Conservation (phyloP, 371 early-diverging fungal species). For the Syncephalastrum racemosum region DNA sequence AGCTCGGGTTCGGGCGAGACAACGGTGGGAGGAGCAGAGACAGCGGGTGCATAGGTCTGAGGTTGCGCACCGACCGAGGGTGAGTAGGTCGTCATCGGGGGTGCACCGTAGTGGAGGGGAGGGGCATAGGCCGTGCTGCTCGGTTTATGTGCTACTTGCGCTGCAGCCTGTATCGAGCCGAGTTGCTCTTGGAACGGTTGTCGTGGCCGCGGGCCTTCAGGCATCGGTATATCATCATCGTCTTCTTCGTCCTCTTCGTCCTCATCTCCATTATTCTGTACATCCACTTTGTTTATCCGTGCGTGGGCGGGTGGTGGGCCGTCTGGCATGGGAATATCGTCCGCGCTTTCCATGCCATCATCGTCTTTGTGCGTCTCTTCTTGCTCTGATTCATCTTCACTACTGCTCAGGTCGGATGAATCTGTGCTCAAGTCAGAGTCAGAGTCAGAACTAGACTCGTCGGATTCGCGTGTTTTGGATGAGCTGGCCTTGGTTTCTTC, state of each 20-base stretch:
- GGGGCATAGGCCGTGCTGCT: too few relatives aligned
- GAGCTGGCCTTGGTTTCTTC: too few relatives aligned
- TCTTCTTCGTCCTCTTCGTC: slow-evolving; percentile 34
- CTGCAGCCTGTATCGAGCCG: slow-evolving; percentile 17
- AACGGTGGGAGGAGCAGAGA: slow-evolving; percentile 9
- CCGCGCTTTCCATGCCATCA: slow-evolving; percentile 12
- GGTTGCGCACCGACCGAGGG: background rate
- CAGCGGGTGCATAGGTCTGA: slow-evolving; percentile 6
- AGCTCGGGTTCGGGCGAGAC: background rate
- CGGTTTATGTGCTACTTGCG: slow-evolving; percentile 15
- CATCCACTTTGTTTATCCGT: slow-evolving; percentile 1
- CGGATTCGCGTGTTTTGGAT: background rate
- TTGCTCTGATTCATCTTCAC: slow-evolving; percentile 9
- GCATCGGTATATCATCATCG: slow-evolving; percentile 47
- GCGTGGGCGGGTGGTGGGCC: slow-evolving; percentile 11
- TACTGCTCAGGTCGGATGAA: background rate
- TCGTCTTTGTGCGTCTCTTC: slow-evolving; percentile 6
- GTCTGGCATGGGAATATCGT: slow-evolving; percentile 17
- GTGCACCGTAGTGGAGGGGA: too few relatives aligned
- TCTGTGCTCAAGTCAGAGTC: slow-evolving; percentile 19
- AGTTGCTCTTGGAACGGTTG: slow-evolving; percentile 35
- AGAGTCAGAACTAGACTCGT: slow-evolving; percentile 3
- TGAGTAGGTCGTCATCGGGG: too few relatives aligned
- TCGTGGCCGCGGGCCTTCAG: slow-evolving; percentile 45
- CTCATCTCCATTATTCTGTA: slow-evolving; percentile 7